Evolutionary conservation across 2,329 filamentous ascomycete genomes (phyloP), one percentile per base, ranked within the genome.

Genomic region (Penicillium sp.): DNA sequence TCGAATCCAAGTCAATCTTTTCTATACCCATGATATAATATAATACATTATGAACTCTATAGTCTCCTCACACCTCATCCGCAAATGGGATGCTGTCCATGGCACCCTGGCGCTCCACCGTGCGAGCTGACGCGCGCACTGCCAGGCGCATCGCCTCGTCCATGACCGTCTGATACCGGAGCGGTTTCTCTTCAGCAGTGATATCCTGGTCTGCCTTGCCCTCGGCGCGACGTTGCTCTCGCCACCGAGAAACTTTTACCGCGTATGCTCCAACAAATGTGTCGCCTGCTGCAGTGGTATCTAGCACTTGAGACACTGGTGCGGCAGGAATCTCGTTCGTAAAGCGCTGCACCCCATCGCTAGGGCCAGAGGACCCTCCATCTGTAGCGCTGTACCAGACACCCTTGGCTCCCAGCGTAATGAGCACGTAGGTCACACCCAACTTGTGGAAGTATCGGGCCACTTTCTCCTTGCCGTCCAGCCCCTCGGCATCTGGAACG

Each of bases 251-350:
- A 24, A 85, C 78, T 47, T 82, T 80, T 22, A 93, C 80, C 2
- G 88, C 86, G 66, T 95, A 95, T 18, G 82, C 86, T 1, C 93
- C 91, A 4, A 94, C 87, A 70, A 96, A 96, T 0, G 91, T 96
- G 67, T 97, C 91, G 0, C 91, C 91, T 4, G 93, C 93, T 1
- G 86, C 91, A 6, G 91, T 97, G 1, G 91, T 97, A 67, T 97
- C 91, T 4, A 96, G 81, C 1, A 97, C 91, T 46, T 78, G 70
- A 3, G 66, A 71, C 14, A 88, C 85, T 67, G 86, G 85, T 51
- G 80, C 76, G 0, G 87, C 88, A 4, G 74, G 71, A 1, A 89
- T 68, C 47, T 67, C 58, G 38, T 64, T 64, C 18, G 61, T 62
- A 32, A 63, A 66, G n/a, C 65, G 58, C 8, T 49, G 50, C 9